These are phyloP conservation scores for Euphorbia corollata DNA, from an alignment of 441 rosid species.

Conservation along the genomic window DNA sequence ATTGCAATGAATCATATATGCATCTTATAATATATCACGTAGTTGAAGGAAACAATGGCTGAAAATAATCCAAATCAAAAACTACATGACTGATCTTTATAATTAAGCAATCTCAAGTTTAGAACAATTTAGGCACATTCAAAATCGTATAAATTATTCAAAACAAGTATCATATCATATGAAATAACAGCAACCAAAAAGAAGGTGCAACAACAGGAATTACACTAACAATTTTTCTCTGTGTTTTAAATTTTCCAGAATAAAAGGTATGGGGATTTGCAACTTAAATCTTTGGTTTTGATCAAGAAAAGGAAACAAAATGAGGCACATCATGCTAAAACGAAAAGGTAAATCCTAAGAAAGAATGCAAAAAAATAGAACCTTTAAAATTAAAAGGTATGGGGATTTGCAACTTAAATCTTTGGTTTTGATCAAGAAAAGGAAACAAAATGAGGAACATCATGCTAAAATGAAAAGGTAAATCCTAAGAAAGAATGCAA, in stretches of 20 bases:
- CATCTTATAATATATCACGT: neutral
- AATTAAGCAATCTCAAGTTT: too few relatives aligned
- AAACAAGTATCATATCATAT: neutral
- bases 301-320: constrained; percentile 1
- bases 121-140: too few relatives aligned
- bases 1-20: constrained; percentile 5
- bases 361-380: neutral
- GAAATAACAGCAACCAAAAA: neutral
- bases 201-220: constrained; percentile 5
- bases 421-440: constrained; percentile 30
- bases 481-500: too few relatives aligned
- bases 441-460: neutral
- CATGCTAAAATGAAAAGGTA: neutral
- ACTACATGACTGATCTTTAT: neutral
- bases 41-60: neutral
- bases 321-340: neutral
- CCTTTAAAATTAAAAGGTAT: constrained; percentile 63
- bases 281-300: constrained; percentile 64
- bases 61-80: neutral
- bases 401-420: constrained; percentile 84
- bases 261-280: constrained; percentile 73
- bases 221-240: constrained; percentile 71
- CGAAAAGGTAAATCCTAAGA: neutral
- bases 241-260: constrained; percentile 26
- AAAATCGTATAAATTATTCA: neutral